Evolutionary conservation across 2,329 filamentous ascomycete species (phyloP).

Genomic region (Cytospora chrysosperma): DNA sequence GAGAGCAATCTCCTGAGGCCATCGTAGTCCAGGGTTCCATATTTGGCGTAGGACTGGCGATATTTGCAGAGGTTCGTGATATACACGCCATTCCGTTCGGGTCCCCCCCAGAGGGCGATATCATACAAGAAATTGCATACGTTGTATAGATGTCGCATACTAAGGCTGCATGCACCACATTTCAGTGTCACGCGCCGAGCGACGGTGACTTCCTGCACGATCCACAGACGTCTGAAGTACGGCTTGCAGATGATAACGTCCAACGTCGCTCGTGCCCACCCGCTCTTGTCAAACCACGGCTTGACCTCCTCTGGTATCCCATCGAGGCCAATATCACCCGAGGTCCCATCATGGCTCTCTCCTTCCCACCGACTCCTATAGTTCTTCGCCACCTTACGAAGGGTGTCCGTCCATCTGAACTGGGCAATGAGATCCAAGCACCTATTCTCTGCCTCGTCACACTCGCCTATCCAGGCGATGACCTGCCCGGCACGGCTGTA

Average conservation of each 20-base stretch:
- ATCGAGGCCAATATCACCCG: neutral
- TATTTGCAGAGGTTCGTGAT: no score
- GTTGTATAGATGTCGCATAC: neutral
- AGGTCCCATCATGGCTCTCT: no score
- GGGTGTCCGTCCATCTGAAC: no score
- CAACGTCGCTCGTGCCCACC: neutral
- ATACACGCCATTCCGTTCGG: no score
- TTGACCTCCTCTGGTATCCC: neutral
- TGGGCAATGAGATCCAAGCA: neutral
- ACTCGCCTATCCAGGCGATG: neutral
- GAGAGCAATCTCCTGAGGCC: neutral
- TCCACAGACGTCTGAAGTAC: neutral
- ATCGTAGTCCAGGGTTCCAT: neutral
- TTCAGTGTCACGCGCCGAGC: neutral
- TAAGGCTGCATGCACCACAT: neutral
- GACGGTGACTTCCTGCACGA: neutral
- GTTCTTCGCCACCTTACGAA: no score
- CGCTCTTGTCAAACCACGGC: neutral
- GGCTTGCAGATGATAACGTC: neutral
- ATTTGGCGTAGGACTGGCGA: no score
- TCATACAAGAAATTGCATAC: neutral
- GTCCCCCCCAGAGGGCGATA: no score
- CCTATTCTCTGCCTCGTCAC: neutral
- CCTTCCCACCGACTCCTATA: no score
- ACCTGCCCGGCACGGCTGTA: conserved; percentile 24